Base-by-base conservation (phyloP, 805 yeast genomes). In the Debaryomyces castellii region DNA sequence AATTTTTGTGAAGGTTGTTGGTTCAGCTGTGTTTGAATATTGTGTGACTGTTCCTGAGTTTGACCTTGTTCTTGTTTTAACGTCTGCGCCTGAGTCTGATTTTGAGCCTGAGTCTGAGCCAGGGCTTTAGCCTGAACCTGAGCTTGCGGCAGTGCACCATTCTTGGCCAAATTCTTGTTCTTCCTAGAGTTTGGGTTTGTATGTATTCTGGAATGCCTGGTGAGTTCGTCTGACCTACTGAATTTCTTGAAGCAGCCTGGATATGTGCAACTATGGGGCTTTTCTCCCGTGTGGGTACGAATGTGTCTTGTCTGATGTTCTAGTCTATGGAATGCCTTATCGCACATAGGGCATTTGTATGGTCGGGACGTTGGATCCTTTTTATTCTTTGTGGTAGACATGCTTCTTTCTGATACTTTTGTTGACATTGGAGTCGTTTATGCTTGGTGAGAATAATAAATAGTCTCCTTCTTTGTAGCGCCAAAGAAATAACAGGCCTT, bases 291-390 rank as follows among this genome's bases (percentile, higher is more conserved):
- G 57, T 85, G 92, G 10, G 90, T 85, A 57, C 91, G 70, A 47
- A 85, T 83, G 56, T 85, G 92, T 56, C 92, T 74, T 7, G 90
- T 84, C 58, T 84, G 89, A 63, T 85, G 92, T 57, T 85, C 92
- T 36, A 85, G 62, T 46, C 92, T 71, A 58, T 84, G 89, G 59
- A 85, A 85, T 0, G 88, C 89, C 62, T 85, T 82, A 33, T 79
- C 80, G 60, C 92, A 85, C 58, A 83, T 73, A 3, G 89, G 85
- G 59, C 92, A 85, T 50, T 83, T 81, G 64, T 83, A 85, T 1
- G 91, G 91, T 48, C 83, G 62, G 8, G 63, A 52, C 11, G 54
- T 43, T 11, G 64, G 62, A 40, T 63, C 66, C 49, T 59, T 62
- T 43, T 53, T 55, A 14, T 40, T 40, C 35, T 51, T 50, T 16